These are phyloP conservation scores for Keithomyces neogunnii DNA, from an alignment of 2,329 filamentous ascomycete genomes.

Conservation along the genomic window DNA sequence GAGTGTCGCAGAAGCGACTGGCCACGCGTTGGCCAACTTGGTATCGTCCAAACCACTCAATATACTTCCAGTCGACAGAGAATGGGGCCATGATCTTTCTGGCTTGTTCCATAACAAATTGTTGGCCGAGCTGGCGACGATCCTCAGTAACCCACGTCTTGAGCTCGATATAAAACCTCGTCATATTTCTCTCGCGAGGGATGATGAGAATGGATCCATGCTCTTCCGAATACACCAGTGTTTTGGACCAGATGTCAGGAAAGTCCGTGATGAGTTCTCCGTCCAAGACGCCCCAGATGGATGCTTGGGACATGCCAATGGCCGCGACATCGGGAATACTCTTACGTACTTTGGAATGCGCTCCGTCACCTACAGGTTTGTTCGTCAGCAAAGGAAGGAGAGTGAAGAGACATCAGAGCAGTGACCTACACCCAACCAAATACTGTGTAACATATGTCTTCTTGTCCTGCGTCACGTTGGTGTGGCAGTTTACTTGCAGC, in stretches of 20 bases:
- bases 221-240: constrained; percentile 57
- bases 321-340: constrained; percentile 50
- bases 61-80: constrained; percentile 46
- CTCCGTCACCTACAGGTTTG: constrained; percentile 49
- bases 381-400: not conserved
- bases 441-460: constrained; percentile 50
- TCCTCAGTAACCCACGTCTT: constrained; percentile 36
- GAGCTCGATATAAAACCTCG: constrained; percentile 52
- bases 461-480: constrained; percentile 42
- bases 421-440: constrained; percentile 51
- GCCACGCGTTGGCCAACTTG: constrained; percentile 64
- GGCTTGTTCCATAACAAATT: constrained; percentile 63
- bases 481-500: constrained; percentile 41
- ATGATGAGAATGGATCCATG: constrained; percentile 66
- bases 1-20: constrained; percentile 55
- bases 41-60: constrained; percentile 67
- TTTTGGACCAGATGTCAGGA: constrained; percentile 68
- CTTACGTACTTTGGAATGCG: constrained; percentile 61
- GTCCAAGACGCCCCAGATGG: constrained; percentile 64
- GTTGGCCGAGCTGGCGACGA: constrained; percentile 38
- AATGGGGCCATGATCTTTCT: constrained; percentile 52
- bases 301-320: constrained; percentile 43
- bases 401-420: not conserved
- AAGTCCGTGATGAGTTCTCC: constrained; percentile 64
- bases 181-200: constrained; percentile 65